Percentiles rank a stretch among this genome's conserved stretches.
phyloP scores from a whole-genome alignment of 2,329 filamentous ascomycete species.

The Trichoderma asperellum region DNA sequence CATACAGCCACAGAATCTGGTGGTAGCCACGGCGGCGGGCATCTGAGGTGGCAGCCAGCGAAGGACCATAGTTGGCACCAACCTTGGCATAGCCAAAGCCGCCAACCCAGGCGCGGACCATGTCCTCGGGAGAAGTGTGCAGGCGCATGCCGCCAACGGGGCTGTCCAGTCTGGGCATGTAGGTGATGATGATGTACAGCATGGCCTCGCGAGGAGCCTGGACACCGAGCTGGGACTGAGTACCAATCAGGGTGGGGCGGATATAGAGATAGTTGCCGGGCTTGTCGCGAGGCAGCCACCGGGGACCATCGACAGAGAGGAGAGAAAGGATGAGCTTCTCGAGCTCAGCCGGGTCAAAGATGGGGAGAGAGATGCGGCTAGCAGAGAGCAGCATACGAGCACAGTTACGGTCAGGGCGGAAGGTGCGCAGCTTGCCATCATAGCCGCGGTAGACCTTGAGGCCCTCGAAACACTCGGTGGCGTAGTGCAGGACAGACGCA shows the following conservation, averaged over 20 bases:
- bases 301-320: constrained; percentile 71
- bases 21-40: constrained; percentile 75
- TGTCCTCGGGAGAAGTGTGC: constrained; percentile 78
- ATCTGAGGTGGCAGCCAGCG: constrained; percentile 75
- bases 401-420: constrained; percentile 76
- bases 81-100: constrained; percentile 93
- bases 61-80: constrained; percentile 91
- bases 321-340: constrained; percentile 75
- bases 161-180: constrained; percentile 61
- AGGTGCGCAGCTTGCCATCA: constrained; percentile 74
- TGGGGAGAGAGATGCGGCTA: constrained; percentile 72
- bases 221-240: constrained; percentile 78
- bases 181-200: constrained; percentile 77
- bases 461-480: constrained; percentile 89
- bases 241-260: constrained; percentile 84
- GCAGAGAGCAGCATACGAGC: constrained; percentile 65
- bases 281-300: constrained; percentile 75
- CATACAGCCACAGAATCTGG: constrained; percentile 95
- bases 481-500: constrained; percentile 82
- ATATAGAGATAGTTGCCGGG: constrained; percentile 79
- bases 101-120: constrained; percentile 88
- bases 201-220: constrained; percentile 80
- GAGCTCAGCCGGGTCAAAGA: constrained; percentile 71
- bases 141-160: constrained; percentile 67
- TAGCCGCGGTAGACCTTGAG: constrained; percentile 79